A percentile compares a stretch with the other conserved stretches of the same genome.
These are phyloP conservation scores for Pythium utonaiense DNA, from an alignment of 352 stramenopile genomes.

Conservation along the genomic window DNA sequence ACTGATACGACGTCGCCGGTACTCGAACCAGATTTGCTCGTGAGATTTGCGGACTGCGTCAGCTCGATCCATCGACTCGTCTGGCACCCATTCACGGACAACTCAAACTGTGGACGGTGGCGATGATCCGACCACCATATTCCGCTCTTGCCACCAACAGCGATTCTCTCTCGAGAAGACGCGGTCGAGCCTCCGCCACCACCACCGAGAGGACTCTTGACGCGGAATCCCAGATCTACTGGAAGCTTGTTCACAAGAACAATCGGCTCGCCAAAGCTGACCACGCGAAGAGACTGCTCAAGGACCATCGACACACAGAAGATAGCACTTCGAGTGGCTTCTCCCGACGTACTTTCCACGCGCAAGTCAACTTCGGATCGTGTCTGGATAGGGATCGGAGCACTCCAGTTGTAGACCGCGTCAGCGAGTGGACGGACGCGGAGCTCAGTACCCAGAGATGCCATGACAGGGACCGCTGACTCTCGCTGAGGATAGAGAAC, in stretches of 20 bases:
- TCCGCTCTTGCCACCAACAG: slow-evolving; percentile 54
- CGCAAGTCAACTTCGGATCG: slow-evolving; percentile 51
- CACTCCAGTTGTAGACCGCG: slow-evolving; percentile 57
- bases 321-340: slow-evolving; percentile 35
- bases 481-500: slow-evolving; percentile 52
- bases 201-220: slow-evolving; percentile 38
- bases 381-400: slow-evolving; percentile 74
- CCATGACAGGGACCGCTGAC: slow-evolving; percentile 63
- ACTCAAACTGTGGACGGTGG: slow-evolving; percentile 64
- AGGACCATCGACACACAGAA: slow-evolving; percentile 65
- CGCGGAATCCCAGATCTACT: slow-evolving; percentile 51
- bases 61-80: slow-evolving; percentile 71
- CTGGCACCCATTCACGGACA: slow-evolving; percentile 61
- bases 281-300: slow-evolving; percentile 63
- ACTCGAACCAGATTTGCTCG: slow-evolving; percentile 26
- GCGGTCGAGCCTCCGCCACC: background rate
- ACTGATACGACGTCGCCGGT: slow-evolving; percentile 47
- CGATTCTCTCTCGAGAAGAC: slow-evolving; percentile 28
- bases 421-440: slow-evolving; percentile 53
- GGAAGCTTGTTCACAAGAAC: slow-evolving; percentile 81
- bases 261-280: slow-evolving; percentile 65
- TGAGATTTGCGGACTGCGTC: slow-evolving; percentile 30
- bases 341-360: slow-evolving; percentile 49
- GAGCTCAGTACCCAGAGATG: slow-evolving; percentile 65
- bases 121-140: slow-evolving; percentile 74